A percentile compares a stretch with the other conserved stretches of the same genome.
These are phyloP conservation scores for Botryobasidium botryosum DNA, from an alignment of 768 basidiomycete species.

Conservation along the genomic window DNA sequence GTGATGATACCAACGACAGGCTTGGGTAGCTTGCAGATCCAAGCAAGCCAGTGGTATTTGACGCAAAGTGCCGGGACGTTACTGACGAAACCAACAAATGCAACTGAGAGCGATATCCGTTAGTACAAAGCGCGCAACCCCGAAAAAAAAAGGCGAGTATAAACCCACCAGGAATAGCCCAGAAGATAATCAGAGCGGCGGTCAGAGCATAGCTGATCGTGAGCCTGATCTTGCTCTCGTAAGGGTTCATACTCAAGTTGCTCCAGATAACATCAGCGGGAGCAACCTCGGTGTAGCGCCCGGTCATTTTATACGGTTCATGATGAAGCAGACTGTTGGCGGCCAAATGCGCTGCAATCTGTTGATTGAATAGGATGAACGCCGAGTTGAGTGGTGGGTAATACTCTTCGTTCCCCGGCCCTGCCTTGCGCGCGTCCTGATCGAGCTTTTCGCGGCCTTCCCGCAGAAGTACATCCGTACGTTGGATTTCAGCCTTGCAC, in stretches of 20 bases:
- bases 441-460: conserved; percentile 25
- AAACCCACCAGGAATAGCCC: conserved; percentile 55
- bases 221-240: conserved; percentile 54
- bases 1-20: conserved; percentile 65
- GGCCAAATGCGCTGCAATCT: conserved; percentile 86
- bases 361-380: conserved; percentile 82
- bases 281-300: conserved; percentile 61
- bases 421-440: conserved; percentile 3
- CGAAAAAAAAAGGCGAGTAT: neutral
- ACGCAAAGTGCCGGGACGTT: conserved; percentile 31
- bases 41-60: conserved; percentile 53
- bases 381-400: conserved; percentile 53
- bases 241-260: conserved; percentile 79
- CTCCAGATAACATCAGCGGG: conserved; percentile 87
- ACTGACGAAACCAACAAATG: conserved; percentile 72
- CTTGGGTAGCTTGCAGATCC: conserved; percentile 58
- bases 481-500: conserved; percentile 56
- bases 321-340: conserved; percentile 60
- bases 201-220: conserved; percentile 60
- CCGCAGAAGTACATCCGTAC: conserved; percentile 35
- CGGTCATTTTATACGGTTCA: conserved; percentile 66
- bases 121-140: neutral
- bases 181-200: conserved; percentile 64
- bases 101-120: conserved; percentile 31
- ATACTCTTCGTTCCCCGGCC: conserved; percentile 22